Conservation (phyloP, 371 early-diverging fungal genomes). For the Apophysomyces trapeziformis region DNA sequence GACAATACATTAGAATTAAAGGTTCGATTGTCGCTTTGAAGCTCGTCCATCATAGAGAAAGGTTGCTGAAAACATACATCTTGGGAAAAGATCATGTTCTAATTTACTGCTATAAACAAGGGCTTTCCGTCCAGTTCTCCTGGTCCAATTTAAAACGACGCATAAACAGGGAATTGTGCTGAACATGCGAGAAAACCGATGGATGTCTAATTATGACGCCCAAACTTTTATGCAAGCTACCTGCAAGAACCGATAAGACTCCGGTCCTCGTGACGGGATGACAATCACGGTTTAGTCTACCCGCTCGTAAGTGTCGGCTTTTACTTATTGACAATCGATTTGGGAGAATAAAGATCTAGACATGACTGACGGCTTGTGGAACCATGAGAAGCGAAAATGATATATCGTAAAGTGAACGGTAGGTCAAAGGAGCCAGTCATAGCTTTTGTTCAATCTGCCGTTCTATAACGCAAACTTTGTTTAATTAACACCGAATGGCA, state of each 20-base stretch:
- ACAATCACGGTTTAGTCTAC: no score
- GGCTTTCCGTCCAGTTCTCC: background rate
- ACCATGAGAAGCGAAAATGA: no score
- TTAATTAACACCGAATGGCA: no score
- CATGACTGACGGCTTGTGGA: no score
- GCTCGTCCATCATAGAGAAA: background rate
- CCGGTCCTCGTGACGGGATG: background rate
- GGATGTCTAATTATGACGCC: background rate
- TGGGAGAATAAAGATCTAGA: no score
- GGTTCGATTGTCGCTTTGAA: background rate
- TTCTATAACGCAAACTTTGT: no score
- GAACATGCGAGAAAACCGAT: background rate
- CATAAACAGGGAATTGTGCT: no score
- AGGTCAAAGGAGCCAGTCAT: no score
- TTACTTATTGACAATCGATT: no score
- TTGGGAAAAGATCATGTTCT: constrained; percentile 17
- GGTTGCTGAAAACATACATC: background rate
- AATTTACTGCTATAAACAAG: background rate
- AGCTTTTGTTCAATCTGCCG: no score
- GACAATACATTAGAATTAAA: background rate
- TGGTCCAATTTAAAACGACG: background rate
- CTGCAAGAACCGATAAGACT: background rate
- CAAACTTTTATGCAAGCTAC: background rate
- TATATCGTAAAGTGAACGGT: no score
- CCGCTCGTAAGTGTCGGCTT: no score